A percentile compares a stretch with the other conserved stretches of the same genome.
Conservation (phyloP, 2,329 filamentous ascomycete species). For the Sclerotinia minor region DNA sequence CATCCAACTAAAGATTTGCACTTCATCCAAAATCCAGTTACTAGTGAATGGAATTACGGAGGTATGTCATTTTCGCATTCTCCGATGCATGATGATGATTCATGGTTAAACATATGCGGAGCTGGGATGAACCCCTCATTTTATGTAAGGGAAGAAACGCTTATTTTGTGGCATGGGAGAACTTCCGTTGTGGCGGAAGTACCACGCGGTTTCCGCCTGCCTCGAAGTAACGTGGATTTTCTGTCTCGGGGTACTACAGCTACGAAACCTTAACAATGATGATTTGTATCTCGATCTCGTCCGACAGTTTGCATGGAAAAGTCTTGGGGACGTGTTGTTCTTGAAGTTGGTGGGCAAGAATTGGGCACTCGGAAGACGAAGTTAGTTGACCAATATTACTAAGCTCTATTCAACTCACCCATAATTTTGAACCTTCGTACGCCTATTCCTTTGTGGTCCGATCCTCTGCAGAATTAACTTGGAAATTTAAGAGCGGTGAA, state of each 20-base stretch:
- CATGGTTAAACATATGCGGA: background rate
- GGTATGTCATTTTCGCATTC: too few relatives aligned
- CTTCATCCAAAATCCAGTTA: too few relatives aligned
- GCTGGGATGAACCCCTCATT: background rate
- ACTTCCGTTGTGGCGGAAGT: background rate
- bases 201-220: background rate
- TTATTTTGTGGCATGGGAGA: background rate
- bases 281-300: background rate
- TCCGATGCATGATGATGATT: too few relatives aligned
- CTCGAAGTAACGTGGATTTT: background rate
- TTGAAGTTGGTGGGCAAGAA: background rate
- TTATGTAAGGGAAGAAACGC: background rate
- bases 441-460: background rate
- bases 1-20: too few relatives aligned
- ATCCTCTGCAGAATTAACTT: background rate
- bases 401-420: background rate
- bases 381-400: background rate
- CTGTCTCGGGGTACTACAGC: background rate
- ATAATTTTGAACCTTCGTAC: background rate
- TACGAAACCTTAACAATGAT: too few relatives aligned
- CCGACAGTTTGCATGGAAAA: background rate
- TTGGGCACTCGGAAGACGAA: too few relatives aligned
- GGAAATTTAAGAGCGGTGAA: background rate
- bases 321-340: background rate
- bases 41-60: too few relatives aligned